These are phyloP conservation scores for Gautieria morchelliformis DNA, from an alignment of 768 basidiomycete genomes.

Conservation along the genomic window DNA sequence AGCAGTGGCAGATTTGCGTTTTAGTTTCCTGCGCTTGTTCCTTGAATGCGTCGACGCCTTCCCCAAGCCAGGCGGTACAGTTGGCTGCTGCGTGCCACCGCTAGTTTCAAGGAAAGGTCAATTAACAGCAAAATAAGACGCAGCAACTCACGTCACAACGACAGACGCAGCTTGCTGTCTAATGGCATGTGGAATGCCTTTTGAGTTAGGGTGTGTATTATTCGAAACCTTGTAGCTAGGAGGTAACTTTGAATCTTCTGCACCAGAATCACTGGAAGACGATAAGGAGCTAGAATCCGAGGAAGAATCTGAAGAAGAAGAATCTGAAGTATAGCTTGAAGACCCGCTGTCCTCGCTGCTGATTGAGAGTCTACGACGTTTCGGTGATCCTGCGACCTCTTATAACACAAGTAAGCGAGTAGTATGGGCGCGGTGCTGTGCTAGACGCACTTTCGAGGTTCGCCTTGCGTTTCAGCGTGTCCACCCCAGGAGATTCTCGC, in stretches of 20 bases:
- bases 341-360: conserved; percentile 16
- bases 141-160: background rate
- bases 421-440: background rate
- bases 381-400: background rate
- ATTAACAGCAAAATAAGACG: background rate
- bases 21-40: conserved; percentile 47
- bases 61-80: conserved; percentile 50
- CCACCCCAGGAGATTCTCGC: background rate
- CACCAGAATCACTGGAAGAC: conserved; percentile 10
- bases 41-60: conserved; percentile 47
- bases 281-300: conserved; percentile 17
- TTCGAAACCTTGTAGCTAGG: background rate
- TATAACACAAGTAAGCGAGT: background rate
- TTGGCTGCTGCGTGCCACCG: background rate
- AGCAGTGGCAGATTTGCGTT: conserved; percentile 31
- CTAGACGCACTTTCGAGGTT: background rate
- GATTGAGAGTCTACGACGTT: background rate
- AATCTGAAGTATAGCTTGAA: conserved; percentile 13
- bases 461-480: background rate
- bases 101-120: background rate
- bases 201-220: background rate
- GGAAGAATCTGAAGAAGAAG: conserved; percentile 11
- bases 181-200: background rate
- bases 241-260: background rate
- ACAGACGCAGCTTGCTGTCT: background rate